Evolutionary conservation across 192 early-diverging fungal species (phyloP).

Genomic region (Gorgonomyces haynaldii): DNA sequence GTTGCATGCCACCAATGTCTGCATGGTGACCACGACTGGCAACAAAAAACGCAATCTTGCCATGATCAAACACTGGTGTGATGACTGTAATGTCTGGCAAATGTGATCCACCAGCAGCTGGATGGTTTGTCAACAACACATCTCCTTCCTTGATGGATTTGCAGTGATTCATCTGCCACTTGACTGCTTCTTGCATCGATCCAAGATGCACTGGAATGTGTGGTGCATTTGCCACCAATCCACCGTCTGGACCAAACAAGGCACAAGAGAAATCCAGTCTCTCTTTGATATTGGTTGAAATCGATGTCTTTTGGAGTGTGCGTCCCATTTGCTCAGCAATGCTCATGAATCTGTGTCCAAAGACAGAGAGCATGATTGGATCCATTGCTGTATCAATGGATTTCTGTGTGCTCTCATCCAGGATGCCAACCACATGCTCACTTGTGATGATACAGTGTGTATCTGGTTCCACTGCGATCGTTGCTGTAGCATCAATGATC

Average conservation of each 20-base stretch:
- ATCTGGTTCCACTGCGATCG: constrained; percentile 74
- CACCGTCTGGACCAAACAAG: constrained; percentile 79
- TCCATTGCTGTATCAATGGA: constrained; percentile 49
- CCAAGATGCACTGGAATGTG: constrained; percentile 91
- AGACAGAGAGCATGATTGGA: constrained; percentile 82
- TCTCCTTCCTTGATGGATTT: constrained; percentile 75
- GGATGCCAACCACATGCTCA: constrained; percentile 29
- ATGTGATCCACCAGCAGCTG: constrained; percentile 87
- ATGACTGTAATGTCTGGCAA: constrained; percentile 94
- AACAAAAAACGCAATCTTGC: constrained; percentile 81
- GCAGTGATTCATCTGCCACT: constrained; percentile 75
- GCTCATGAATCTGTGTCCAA: constrained; percentile 93
- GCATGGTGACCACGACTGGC: constrained; percentile 84
- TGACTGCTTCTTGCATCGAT: constrained; percentile 85
- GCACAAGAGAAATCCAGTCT: constrained; percentile 96
- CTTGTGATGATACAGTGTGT: constrained; percentile 67
- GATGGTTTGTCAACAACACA: constrained; percentile 92
- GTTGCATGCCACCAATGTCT: constrained; percentile 68
- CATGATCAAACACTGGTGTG: constrained; percentile 80
- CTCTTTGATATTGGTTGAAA: constrained; percentile 97
- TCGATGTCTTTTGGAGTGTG: constrained; percentile 85
- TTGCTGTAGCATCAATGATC: constrained; percentile 81
- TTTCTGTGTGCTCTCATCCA: constrained; percentile 16
- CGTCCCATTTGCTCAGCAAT: constrained; percentile 98
- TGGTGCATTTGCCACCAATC: constrained; percentile 69